Base-by-base conservation (phyloP, 1,139 yeast species). In the Saccharomyces hybrid region DNA sequence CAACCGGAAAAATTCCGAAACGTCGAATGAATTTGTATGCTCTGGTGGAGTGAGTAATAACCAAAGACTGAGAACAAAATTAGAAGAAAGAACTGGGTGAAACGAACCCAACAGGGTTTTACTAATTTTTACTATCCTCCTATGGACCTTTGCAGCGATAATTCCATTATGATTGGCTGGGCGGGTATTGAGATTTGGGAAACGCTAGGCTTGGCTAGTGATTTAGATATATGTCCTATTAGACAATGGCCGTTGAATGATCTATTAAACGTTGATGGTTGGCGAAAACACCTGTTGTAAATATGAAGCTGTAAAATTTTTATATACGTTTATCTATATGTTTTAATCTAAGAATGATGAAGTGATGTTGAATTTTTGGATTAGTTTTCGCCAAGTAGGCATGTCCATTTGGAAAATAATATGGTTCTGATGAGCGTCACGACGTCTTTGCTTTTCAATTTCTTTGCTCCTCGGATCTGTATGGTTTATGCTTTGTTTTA, bases 31-130 rank as follows among this genome's bases (percentile, higher is more conserved):
- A 59, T 78, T 91, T 61, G 87, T 93, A 1, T 82, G 91, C 56
- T 86, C 98, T 0, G 99, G 99, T 6, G 99, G 99, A 4, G 98
- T 93, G 0, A 96, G 95, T 0, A 84, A 97, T 1, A 93, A 90
- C 65, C 58, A 66, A 51, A 70, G 75, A 21, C 74, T 93, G 19
- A 73, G 97, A 51, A 56, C 66, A 5, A 77, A 78, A 69, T 72
- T 89, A 8, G 65, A 66, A 48, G 61, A 64, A 64, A 0, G 73
- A 75, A 21, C 65, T 84, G 28, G 44, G 44, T 11, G 9, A 21
- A 19, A 9, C 19, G 8, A 38, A 19, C 24, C 48, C 58, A 2
- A 57, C 62, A 55, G 53, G 16, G 16, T 66, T 71, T 71, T 50
- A 56, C 64, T 12, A 59, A 70, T 1, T 75, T 82, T 58, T 81